Conservation (phyloP, 768 basidiomycete species). For the Sporobolomyces phaffii region DNA sequence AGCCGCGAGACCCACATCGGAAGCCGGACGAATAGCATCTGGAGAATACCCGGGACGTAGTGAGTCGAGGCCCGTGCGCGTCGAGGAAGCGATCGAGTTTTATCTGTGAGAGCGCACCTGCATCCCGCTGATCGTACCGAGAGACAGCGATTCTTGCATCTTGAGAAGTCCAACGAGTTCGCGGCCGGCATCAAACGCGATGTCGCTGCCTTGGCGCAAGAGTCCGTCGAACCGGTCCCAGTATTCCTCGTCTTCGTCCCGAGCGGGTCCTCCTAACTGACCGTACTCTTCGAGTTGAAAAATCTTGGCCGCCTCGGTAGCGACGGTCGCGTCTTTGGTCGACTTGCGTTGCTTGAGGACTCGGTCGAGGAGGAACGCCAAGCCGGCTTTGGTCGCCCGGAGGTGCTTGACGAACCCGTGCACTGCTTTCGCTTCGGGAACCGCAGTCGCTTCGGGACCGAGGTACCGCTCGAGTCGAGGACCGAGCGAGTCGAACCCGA, state of each 20-base stretch:
- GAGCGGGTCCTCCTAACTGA: not conserved
- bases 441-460: not conserved
- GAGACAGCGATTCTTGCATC: not conserved
- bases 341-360: not conserved
- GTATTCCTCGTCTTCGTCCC: not conserved
- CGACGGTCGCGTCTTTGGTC: not conserved
- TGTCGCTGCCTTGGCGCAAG: not conserved
- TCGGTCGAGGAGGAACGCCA: constrained; percentile 1
- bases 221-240: not conserved
- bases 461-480: not conserved
- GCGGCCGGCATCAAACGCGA: not conserved
- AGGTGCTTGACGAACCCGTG: not conserved
- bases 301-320: not conserved
- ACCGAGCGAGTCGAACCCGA: not conserved
- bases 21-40: not conserved
- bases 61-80: too few species aligned
- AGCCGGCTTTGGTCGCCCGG: not conserved
- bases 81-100: too few species aligned
- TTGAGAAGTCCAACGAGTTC: not conserved
- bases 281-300: not conserved
- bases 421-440: not conserved
- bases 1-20: constrained; percentile 2
- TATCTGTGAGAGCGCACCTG: not conserved
- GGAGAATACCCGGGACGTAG: not conserved
- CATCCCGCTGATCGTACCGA: not conserved